Conservation (phyloP, 169 alveolate species). For the Eimeria acervulina region DNA sequence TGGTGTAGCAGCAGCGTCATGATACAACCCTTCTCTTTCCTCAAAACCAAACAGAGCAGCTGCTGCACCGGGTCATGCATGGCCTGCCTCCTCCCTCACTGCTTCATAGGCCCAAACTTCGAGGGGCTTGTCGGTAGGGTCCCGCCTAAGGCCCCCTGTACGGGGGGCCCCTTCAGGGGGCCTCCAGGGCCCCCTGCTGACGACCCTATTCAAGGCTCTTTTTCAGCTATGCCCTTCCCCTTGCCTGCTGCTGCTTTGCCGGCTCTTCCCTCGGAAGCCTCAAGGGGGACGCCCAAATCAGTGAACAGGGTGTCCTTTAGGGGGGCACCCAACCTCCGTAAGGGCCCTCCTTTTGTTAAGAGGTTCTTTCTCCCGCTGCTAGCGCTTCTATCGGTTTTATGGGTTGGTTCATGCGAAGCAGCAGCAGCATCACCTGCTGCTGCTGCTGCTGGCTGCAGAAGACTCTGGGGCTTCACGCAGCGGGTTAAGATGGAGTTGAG, state of each 20-base stretch:
- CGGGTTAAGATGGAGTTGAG: background rate
- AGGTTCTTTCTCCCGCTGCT: background rate
- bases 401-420: background rate
- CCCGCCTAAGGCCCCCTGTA: background rate
- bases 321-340: background rate
- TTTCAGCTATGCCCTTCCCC: background rate
- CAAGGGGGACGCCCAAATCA: background rate
- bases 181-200: background rate
- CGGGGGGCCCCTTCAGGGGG: background rate
- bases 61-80: background rate
- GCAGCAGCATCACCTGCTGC: background rate
- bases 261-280: background rate
- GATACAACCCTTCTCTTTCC: background rate
- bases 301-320: background rate
- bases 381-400: background rate
- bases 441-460: slow-evolving; percentile 14
- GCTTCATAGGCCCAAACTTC: background rate
- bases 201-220: background rate
- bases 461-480: background rate
- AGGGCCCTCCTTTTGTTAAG: background rate
- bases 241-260: background rate
- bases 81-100: background rate
- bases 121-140: background rate
- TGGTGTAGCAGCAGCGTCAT: background rate
- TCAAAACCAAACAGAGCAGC: background rate